phyloP scores from a whole-genome alignment of 441 rosid species.

The Corymbia citriodora region DNA sequence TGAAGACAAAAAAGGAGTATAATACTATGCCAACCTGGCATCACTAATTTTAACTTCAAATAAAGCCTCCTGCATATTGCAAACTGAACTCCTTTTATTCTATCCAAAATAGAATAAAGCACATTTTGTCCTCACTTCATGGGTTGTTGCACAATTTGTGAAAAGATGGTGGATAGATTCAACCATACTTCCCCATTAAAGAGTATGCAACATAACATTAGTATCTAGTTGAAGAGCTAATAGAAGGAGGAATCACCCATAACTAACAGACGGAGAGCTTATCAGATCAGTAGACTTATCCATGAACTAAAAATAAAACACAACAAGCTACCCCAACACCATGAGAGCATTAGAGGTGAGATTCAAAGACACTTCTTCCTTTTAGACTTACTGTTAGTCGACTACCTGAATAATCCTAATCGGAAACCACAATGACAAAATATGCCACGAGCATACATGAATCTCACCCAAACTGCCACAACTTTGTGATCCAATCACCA shows the following conservation, averaged over 20 bases:
- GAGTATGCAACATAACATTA: background rate
- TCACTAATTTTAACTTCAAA: too few species aligned
- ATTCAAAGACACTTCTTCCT: too few species aligned
- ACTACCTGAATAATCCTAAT: background rate
- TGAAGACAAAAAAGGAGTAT: too few species aligned
- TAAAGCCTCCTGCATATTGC: too few species aligned
- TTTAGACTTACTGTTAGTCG: background rate
- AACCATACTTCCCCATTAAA: background rate
- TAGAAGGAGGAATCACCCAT: background rate
- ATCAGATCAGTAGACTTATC: background rate
- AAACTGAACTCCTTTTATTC: too few species aligned
- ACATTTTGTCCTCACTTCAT: too few species aligned
- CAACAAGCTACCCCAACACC: background rate
- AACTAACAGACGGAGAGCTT: background rate
- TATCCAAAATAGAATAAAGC: background rate
- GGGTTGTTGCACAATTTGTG: too few species aligned
- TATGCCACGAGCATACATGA: background rate
- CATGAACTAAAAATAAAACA: background rate
- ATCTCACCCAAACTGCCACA: background rate
- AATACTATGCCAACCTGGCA: too few species aligned
- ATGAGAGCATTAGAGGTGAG: background rate
- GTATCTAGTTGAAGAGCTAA: background rate
- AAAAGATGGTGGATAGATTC: background rate
- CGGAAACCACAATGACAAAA: background rate
- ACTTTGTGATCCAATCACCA: background rate